Evolutionary conservation across 1,284 basidiomycete genomes (phyloP).

Genomic region (Rhodofomes roseus): DNA sequence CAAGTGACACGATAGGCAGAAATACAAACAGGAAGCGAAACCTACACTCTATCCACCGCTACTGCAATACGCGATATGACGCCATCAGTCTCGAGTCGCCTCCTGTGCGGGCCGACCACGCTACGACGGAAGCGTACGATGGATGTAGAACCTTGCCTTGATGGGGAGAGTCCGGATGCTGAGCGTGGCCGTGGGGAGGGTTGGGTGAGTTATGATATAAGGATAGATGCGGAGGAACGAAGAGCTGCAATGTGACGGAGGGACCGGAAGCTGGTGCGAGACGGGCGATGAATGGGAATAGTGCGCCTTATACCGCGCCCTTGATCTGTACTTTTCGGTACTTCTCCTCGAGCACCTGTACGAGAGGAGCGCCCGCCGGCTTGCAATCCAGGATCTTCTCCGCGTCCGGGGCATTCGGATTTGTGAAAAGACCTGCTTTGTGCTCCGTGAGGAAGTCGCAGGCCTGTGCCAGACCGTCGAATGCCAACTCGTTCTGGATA

Average conservation of each 20-base stretch:
- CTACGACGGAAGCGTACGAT: not conserved
- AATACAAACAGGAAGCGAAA: not conserved
- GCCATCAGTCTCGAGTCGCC: too few species aligned
- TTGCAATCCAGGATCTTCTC: conserved; percentile 71
- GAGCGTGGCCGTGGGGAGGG: not conserved
- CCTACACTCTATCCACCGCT: not conserved
- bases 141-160: not conserved
- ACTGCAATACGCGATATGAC: not conserved
- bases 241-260: not conserved
- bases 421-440: conserved; percentile 66
- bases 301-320: conserved; percentile 40
- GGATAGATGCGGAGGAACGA: not conserved
- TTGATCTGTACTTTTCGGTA: conserved; percentile 75
- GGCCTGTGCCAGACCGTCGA: conserved; percentile 65
- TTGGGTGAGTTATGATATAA: not conserved
- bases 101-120: too few species aligned
- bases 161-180: not conserved
- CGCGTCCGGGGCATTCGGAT: conserved; percentile 53
- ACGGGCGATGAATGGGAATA: not conserved
- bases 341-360: conserved; percentile 65
- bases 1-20: not conserved
- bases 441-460: conserved; percentile 73
- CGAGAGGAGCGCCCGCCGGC: conserved; percentile 46
- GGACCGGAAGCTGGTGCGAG: not conserved
- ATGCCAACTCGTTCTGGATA: conserved; percentile 80